Conservation (phyloP, 2,329 filamentous ascomycete genomes). For the Colletotrichum chlorophyti region DNA sequence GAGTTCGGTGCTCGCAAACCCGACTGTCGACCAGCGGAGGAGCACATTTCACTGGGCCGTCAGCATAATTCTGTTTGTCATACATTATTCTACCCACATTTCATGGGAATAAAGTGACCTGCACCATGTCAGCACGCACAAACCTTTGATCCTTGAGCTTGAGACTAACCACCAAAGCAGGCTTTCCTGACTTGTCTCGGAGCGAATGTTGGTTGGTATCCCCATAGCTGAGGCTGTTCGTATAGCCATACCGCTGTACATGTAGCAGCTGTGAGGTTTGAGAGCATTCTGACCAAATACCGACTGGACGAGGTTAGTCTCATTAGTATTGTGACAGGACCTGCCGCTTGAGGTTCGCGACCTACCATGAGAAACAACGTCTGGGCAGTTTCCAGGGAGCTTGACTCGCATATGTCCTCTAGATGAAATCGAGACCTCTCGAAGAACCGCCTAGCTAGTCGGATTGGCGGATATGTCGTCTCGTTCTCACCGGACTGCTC, state of each 20-base stretch:
- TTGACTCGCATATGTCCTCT: constrained; percentile 30
- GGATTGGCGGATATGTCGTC: constrained; percentile 23
- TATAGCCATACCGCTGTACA: constrained; percentile 43
- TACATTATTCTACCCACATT: constrained; percentile 2
- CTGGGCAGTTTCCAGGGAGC: constrained; percentile 28
- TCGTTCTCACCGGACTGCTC: constrained; percentile 17
- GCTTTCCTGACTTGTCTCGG: constrained; percentile 24
- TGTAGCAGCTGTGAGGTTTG: constrained; percentile 41
- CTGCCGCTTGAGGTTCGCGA: neutral
- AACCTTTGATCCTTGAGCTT: too few species aligned
- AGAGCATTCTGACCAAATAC: constrained; percentile 41
- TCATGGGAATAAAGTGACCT: constrained; percentile 31
- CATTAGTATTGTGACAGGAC: too few species aligned
- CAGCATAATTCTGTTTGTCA: neutral
- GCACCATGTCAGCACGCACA: neutral
- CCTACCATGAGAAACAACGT: constrained; percentile 30
- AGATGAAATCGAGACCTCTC: constrained; percentile 25
- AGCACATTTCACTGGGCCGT: constrained; percentile 22
- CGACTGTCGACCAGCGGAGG: constrained; percentile 21
- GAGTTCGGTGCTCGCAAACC: constrained; percentile 13
- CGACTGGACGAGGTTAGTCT: constrained; percentile 19
- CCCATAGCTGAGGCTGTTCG: constrained; percentile 41
- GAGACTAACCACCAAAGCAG: constrained; percentile 29
- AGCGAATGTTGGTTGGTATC: constrained; percentile 32
- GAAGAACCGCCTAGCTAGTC: constrained; percentile 27